Evolutionary conservation across 169 alveolate genomes (phyloP).

Genomic region (Neospora caninum): DNA sequence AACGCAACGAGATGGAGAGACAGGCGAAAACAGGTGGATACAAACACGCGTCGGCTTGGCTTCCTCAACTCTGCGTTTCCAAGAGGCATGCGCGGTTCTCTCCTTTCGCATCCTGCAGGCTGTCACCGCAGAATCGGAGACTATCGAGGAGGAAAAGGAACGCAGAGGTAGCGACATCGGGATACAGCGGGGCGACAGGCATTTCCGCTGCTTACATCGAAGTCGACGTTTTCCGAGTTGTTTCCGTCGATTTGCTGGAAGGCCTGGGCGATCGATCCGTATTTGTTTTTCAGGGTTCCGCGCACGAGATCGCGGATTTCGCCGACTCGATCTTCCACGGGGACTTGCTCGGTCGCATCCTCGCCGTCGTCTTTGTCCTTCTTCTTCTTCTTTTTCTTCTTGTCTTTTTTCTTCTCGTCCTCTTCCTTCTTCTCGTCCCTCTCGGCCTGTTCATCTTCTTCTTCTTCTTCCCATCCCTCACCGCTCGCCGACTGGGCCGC

Average conservation of each 20-base stretch:
- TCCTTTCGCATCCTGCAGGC: too few species aligned
- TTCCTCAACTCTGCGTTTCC: too few species aligned
- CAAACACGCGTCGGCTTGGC: too few species aligned
- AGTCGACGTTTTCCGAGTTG: slow-evolving; percentile 59
- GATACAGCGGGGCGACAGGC: not conserved
- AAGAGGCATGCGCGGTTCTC: too few species aligned
- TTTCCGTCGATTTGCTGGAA: slow-evolving; percentile 62
- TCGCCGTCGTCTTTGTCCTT: not conserved
- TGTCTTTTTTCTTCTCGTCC: slow-evolving; percentile 36
- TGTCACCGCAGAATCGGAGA: too few species aligned
- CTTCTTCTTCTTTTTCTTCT: slow-evolving; percentile 46
- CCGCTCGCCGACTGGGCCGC: not conserved
- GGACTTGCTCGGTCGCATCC: not conserved
- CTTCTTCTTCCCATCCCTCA: not conserved
- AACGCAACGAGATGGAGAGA: too few species aligned
- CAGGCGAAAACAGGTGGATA: too few species aligned
- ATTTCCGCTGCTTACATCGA: slow-evolving; percentile 49
- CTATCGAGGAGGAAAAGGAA: not conserved
- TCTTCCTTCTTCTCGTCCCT: slow-evolving; percentile 41
- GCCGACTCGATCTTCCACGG: not conserved
- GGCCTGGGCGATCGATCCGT: slow-evolving; percentile 66
- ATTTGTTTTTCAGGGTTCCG: slow-evolving; percentile 63
- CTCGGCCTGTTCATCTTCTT: not conserved
- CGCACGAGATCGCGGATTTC: slow-evolving; percentile 49
- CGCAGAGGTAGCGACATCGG: not conserved